These are phyloP conservation scores for Fusarium bactridioides DNA, from an alignment of 2,329 filamentous ascomycete genomes.

Conservation along the genomic window DNA sequence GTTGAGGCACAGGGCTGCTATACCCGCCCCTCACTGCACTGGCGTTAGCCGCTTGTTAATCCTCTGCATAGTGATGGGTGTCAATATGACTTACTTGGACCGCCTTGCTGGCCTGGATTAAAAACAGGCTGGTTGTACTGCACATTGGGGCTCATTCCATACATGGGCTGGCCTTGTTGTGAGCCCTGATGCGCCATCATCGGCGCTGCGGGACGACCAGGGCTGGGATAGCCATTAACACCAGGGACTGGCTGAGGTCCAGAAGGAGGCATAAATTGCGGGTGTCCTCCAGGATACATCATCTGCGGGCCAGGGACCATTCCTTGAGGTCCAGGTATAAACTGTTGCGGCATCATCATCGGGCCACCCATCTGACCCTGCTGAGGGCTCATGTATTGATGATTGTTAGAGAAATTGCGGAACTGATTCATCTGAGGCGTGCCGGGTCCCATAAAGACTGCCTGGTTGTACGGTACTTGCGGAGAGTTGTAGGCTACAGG, in stretches of 20 bases:
- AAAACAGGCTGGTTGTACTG: slow-evolving; percentile 80
- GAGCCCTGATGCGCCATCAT: slow-evolving; percentile 97
- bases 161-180: slow-evolving; percentile 84
- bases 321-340: slow-evolving; percentile 75
- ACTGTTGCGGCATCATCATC: slow-evolving; percentile 86
- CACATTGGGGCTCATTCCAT: slow-evolving; percentile 77
- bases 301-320: slow-evolving; percentile 77
- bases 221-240: slow-evolving; percentile 85
- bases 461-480: slow-evolving; percentile 76
- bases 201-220: slow-evolving; percentile 77
- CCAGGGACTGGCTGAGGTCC: slow-evolving; percentile 69
- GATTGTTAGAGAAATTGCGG: slow-evolving; percentile 74
- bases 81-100: slow-evolving; percentile 70
- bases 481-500: slow-evolving; percentile 76
- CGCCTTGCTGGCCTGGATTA: slow-evolving; percentile 70
- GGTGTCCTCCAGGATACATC: slow-evolving; percentile 78
- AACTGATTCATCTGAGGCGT: slow-evolving; percentile 75
- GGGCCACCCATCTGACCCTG: slow-evolving; percentile 74
- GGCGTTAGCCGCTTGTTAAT: slow-evolving; percentile 50
- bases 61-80: slow-evolving; percentile 3
- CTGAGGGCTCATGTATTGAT: slow-evolving; percentile 76
- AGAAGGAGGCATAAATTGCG: slow-evolving; percentile 69
- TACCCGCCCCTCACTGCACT: slow-evolving; percentile 67
- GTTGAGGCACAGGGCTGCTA: slow-evolving; percentile 65
- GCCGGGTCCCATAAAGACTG: slow-evolving; percentile 74